Percentiles rank a stretch among this genome's conserved stretches.
These are phyloP conservation scores for Astrothelium macrocarpum DNA, from an alignment of 495 filamentous ascomycete species.

Conservation along the genomic window DNA sequence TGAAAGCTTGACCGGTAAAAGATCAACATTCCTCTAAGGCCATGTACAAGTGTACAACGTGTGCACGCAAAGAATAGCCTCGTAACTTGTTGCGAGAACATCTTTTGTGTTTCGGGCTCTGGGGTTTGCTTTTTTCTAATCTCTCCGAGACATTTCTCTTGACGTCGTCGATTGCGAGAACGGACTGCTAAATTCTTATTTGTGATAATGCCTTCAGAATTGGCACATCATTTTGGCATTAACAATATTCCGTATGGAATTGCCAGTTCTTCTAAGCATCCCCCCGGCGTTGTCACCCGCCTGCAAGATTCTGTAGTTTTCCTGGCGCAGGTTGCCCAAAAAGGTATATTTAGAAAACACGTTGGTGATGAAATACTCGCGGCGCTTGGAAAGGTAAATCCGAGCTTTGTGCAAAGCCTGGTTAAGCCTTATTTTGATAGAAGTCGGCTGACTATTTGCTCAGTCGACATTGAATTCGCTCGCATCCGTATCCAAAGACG, in stretches of 20 bases:
- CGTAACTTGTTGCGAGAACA: no score
- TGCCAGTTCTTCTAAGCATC: conserved; percentile 9
- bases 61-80: no score
- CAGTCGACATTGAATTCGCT: conserved; percentile 13
- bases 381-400: not conserved
- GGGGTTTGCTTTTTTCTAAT: no score
- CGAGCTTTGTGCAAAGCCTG: not conserved
- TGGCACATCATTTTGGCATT: conserved; percentile 14
- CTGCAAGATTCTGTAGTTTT: conserved; percentile 15
- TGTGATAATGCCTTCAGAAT: not conserved
- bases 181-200: not conserved
- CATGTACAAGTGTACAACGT: no score
- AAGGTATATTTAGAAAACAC: not conserved
- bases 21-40: no score
- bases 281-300: conserved; percentile 12
- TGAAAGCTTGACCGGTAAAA: no score
- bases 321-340: conserved; percentile 3
- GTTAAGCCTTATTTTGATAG: no score
- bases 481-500: conserved; percentile 13
- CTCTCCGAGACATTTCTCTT: not conserved
- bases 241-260: conserved; percentile 18
- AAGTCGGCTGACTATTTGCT: not conserved
- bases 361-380: not conserved
- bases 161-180: not conserved
- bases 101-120: no score